Percentiles rank a stretch among this genome's conserved stretches.
Conservation (phyloP, 306 rosid species). For the Styphnolobium japonicum region DNA sequence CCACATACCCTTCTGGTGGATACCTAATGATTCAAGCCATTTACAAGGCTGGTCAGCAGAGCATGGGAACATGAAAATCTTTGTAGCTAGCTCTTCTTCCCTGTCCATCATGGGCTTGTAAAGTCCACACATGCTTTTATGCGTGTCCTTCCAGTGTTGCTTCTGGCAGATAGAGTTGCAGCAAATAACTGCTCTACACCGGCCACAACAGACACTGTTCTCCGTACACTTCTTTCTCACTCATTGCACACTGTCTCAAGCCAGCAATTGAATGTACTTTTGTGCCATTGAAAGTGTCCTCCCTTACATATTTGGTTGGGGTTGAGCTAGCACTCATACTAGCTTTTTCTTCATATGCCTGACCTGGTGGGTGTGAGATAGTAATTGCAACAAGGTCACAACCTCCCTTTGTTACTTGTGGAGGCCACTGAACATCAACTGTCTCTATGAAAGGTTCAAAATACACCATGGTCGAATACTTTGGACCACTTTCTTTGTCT, state of each 20-base stretch:
- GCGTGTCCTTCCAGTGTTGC: conserved; percentile 55
- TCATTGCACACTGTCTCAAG: conserved; percentile 32
- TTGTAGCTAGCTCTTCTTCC: conserved; percentile 64
- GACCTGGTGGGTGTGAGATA: conserved; percentile 32
- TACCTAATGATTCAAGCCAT: conserved; percentile 61
- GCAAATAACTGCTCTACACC: conserved; percentile 53
- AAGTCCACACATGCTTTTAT: conserved; percentile 52
- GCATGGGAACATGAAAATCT: conserved; percentile 52
- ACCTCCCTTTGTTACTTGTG: conserved; percentile 30
- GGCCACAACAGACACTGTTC: conserved; percentile 33
- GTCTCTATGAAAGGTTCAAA: conserved; percentile 69
- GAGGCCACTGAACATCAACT: conserved; percentile 65
- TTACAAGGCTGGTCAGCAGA: conserved; percentile 63
- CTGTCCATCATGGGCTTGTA: conserved; percentile 70
- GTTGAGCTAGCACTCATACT: conserved; percentile 29
- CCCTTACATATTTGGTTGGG: conserved; percentile 32
- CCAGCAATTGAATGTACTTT: conserved; percentile 19
- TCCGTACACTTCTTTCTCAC: conserved; percentile 32
- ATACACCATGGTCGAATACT: conserved; percentile 42
- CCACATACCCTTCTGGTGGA: conserved; percentile 71
- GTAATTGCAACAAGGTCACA: conserved; percentile 38
- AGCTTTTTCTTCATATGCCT: conserved; percentile 30
- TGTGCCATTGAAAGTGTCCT: conserved; percentile 21
- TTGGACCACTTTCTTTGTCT: conserved; percentile 56
- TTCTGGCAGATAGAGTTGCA: conserved; percentile 62